Conservation (phyloP, 208 protist species). For the Herpetomonas muscarum region DNA sequence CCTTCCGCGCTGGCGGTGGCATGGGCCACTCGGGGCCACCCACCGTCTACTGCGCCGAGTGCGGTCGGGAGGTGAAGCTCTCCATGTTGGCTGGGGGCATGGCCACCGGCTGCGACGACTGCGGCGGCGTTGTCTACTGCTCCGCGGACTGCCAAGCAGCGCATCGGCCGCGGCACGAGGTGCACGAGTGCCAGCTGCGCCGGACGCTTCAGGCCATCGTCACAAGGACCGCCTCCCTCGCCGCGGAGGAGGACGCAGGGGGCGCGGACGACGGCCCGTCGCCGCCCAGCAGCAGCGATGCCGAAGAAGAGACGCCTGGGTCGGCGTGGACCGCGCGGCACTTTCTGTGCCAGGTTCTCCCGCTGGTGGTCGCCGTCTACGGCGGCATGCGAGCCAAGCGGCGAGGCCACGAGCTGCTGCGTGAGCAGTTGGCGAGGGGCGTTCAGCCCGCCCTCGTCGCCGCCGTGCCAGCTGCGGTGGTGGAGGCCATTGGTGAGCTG, state of each 20-base stretch:
- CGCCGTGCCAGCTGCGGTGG: neutral
- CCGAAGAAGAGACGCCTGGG: neutral
- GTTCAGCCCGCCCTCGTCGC: neutral
- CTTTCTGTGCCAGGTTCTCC: conserved; percentile 16
- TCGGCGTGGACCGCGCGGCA: neutral
- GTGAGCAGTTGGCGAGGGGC: neutral
- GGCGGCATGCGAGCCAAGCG: conserved; percentile 4
- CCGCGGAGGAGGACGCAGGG: neutral
- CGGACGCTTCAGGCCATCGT: conserved; percentile 14
- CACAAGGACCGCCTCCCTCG: neutral
- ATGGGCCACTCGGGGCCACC: neutral
- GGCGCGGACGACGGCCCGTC: neutral
- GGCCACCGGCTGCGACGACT: conserved; percentile 19
- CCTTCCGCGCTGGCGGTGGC: conserved; percentile 2
- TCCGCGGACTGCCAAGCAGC: conserved; percentile 23
- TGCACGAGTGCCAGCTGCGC: conserved; percentile 32
- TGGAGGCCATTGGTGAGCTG: neutral
- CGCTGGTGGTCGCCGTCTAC: conserved; percentile 19
- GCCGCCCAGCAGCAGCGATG: neutral
- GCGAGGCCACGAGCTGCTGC: conserved; percentile 11
- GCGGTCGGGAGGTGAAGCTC: conserved; percentile 15
- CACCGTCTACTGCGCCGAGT: conserved; percentile 10
- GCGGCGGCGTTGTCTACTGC: conserved; percentile 34
- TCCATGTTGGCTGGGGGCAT: neutral
- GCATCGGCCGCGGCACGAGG: conserved; percentile 23